Evolutionary conservation across 495 filamentous ascomycete genomes (phyloP).

Genomic region (Daldinia vernicosa): DNA sequence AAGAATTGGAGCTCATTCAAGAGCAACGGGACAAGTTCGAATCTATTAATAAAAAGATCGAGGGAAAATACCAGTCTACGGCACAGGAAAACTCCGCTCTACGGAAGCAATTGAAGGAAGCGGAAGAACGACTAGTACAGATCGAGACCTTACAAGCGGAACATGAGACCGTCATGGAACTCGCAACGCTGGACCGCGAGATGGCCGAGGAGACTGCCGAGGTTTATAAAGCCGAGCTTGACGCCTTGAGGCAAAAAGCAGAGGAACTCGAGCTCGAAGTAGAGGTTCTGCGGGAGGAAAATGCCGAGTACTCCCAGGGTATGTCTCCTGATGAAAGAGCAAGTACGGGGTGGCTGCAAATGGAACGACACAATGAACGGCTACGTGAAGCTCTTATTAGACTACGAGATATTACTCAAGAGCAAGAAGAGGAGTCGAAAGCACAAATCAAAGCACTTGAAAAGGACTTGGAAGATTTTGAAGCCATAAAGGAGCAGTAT

Average conservation of each 20-base stretch:
- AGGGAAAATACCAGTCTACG: conserved; percentile 87
- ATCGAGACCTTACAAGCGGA: conserved; percentile 80
- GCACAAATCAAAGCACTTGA: conserved; percentile 81
- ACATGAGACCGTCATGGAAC: conserved; percentile 84
- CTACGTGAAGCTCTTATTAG: conserved; percentile 86
- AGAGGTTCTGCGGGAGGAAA: conserved; percentile 87
- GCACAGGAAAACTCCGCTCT: conserved; percentile 82
- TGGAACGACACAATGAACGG: conserved; percentile 88
- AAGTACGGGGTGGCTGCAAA: conserved; percentile 86
- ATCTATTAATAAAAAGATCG: conserved; percentile 87
- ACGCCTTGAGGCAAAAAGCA: conserved; percentile 73
- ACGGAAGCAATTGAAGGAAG: conserved; percentile 78
- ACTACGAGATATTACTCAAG: conserved; percentile 84
- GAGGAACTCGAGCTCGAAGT: conserved; percentile 90
- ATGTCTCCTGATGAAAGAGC: conserved; percentile 89
- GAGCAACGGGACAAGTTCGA: conserved; percentile 87
- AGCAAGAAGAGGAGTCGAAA: conserved; percentile 81
- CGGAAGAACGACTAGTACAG: conserved; percentile 70
- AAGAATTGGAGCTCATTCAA: conserved; percentile 77
- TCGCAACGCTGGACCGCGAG: conserved; percentile 88
- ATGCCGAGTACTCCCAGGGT: conserved; percentile 79
- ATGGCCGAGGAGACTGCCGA: conserved; percentile 97
- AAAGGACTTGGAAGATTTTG: conserved; percentile 78
- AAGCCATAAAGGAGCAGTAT: conserved; percentile 74
- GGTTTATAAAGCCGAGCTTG: conserved; percentile 78